Conservation (phyloP, 768 basidiomycete genomes). For the Coprinopsis marcescibilis region DNA sequence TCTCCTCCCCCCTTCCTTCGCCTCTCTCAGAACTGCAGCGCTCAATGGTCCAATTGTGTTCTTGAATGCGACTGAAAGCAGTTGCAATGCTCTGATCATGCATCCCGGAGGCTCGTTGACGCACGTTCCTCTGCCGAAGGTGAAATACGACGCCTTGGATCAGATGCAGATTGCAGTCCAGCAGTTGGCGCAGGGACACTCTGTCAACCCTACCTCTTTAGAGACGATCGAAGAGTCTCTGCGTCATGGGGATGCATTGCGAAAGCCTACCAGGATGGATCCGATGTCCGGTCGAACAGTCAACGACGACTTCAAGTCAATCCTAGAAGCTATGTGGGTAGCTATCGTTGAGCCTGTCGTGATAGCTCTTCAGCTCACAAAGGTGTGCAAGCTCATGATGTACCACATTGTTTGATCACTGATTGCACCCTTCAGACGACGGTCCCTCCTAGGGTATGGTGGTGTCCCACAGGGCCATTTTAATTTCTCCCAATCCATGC, state of each 20-base stretch:
- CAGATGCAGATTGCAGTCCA: no score
- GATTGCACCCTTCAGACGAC: neutral
- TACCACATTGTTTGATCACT: neutral
- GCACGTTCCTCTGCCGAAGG: neutral
- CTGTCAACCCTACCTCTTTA: no score
- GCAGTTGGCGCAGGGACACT: no score
- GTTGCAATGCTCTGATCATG: no score
- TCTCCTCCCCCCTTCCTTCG: conserved; percentile 1
- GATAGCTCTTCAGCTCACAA: neutral
- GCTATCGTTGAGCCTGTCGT: neutral
- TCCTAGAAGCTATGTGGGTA: neutral
- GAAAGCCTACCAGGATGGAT: neutral
- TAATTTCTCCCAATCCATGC: conserved; percentile 2
- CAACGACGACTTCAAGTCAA: neutral
- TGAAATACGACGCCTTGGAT: no score
- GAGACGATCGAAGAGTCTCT: no score
- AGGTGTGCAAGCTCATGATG: neutral
- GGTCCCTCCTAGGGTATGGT: neutral
- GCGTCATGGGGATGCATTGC: no score
- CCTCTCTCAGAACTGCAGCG: neutral
- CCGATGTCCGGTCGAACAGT: neutral
- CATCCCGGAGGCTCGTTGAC: neutral
- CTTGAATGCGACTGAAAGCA: neutral
- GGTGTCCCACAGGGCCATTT: conserved; percentile 1
- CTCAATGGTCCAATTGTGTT: neutral